Percentiles rank a stretch among this genome's conserved stretches.
phyloP scores from a whole-genome alignment of 805 yeast species.

The Metschnikowia chrysomelidarum region DNA sequence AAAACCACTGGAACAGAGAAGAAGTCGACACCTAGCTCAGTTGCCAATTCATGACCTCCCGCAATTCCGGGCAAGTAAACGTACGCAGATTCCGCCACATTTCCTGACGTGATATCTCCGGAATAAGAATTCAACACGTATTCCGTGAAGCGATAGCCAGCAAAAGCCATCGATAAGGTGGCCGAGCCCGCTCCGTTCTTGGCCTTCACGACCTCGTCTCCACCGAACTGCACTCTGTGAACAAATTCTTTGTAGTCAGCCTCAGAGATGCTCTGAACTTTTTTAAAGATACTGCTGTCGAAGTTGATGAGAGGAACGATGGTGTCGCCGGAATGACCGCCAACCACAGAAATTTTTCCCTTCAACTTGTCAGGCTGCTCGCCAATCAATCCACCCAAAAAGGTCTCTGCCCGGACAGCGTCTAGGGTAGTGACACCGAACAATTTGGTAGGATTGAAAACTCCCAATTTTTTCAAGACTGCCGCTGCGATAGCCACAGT shows the following conservation, averaged over 20 bases:
- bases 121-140: constrained; percentile 16
- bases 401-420: constrained; percentile 46
- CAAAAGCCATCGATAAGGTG: constrained; percentile 23
- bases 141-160: constrained; percentile 22
- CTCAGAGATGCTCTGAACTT: constrained; percentile 18
- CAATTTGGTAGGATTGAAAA: constrained; percentile 43
- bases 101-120: constrained; percentile 1
- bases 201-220: constrained; percentile 24
- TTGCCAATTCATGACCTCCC: constrained; percentile 44
- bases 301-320: constrained; percentile 38
- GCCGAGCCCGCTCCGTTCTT: constrained; percentile 24
- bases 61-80: constrained; percentile 53
- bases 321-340: constrained; percentile 49
- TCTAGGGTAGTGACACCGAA: constrained; percentile 49
- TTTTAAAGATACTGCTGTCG: constrained; percentile 18
- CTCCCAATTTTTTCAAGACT: constrained; percentile 45
- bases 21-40: constrained; percentile 38
- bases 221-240: constrained; percentile 22
- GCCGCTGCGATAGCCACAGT: constrained; percentile 50
- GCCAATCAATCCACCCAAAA: constrained; percentile 37
- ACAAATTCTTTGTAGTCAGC: constrained; percentile 20
- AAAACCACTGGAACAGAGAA: constrained; percentile 50
- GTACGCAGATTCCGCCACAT: constrained; percentile 47
- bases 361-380: constrained; percentile 31
- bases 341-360: constrained; percentile 43